Percentiles rank a stretch among this genome's conserved stretches.
Evolutionary conservation across 148 eudicot species (phyloP).

Genomic region (Vaccinium darrowii): DNA sequence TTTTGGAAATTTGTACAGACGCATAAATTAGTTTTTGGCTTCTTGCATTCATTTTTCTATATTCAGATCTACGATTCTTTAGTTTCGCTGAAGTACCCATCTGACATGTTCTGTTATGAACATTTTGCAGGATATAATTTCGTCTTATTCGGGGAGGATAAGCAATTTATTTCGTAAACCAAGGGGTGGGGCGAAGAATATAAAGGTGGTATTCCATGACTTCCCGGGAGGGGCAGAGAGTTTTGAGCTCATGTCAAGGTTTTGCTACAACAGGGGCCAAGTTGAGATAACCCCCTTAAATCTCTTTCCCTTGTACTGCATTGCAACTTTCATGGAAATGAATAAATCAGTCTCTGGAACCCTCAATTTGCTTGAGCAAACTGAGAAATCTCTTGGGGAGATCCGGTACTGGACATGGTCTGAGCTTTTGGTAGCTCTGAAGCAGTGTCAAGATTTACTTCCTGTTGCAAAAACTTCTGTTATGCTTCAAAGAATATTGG

Average conservation of each 20-base stretch:
- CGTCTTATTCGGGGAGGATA: slow-evolving; percentile 53
- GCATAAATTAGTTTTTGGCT: background rate
- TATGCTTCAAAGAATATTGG: slow-evolving; percentile 49
- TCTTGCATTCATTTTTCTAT: background rate
- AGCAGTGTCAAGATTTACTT: slow-evolving; percentile 41
- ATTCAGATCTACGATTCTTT: background rate
- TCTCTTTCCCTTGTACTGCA: slow-evolving; percentile 33
- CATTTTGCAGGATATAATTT: slow-evolving; percentile 51
- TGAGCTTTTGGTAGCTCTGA: slow-evolving; percentile 57
- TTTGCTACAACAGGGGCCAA: slow-evolving; percentile 66
- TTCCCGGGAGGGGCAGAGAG: slow-evolving; percentile 68
- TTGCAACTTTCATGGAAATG: slow-evolving; percentile 72
- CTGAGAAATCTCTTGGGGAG: slow-evolving; percentile 48
- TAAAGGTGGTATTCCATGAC: slow-evolving; percentile 69
- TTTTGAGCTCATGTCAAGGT: slow-evolving; percentile 67
- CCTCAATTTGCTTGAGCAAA: slow-evolving; percentile 49
- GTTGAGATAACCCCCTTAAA: slow-evolving; percentile 41
- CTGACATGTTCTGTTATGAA: background rate
- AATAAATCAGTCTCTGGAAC: slow-evolving; percentile 29
- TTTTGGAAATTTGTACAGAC: background rate
- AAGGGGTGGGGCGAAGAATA: slow-evolving; percentile 16
- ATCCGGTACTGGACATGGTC: slow-evolving; percentile 67
- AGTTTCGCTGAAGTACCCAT: slow-evolving; percentile 1
- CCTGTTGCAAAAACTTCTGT: slow-evolving; percentile 21
- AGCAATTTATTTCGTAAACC: slow-evolving; percentile 47